These are phyloP conservation scores for Nicotiana obtusifolia DNA, from an alignment of 257 asterid genomes.

Conservation along the genomic window DNA sequence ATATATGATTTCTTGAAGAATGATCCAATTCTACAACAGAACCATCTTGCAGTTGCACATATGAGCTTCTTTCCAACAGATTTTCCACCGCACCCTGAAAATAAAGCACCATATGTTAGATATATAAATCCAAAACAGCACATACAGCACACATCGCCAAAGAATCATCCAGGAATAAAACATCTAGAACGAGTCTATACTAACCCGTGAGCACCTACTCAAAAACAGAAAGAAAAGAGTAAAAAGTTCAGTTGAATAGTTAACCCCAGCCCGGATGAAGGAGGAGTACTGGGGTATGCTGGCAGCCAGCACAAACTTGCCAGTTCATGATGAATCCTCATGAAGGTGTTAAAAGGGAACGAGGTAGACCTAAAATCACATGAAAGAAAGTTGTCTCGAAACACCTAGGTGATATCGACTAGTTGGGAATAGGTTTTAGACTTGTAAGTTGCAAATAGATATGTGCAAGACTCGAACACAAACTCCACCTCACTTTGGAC, in stretches of 20 bases:
- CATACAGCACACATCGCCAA: not conserved
- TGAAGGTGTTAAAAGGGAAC: no score
- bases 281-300: no score
- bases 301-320: no score
- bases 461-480: no score
- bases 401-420: no score
- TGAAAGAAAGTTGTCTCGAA: no score
- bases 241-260: not conserved
- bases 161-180: not conserved
- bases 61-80: constrained; percentile 85
- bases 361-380: no score
- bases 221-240: not conserved
- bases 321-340: no score
- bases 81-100: constrained; percentile 96
- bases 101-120: not conserved
- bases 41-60: constrained; percentile 76
- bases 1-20: constrained; percentile 36
- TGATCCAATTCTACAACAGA: constrained; percentile 59
- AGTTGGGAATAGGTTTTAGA: no score
- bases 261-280: no score
- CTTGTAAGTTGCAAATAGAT: no score
- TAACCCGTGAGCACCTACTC: not conserved
- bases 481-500: no score
- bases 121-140: not conserved
- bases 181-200: not conserved